A percentile compares a stretch with the other conserved stretches of the same genome.
Conservation (phyloP, 192 early-diverging fungal species). For the Coemansia sp. region DNA sequence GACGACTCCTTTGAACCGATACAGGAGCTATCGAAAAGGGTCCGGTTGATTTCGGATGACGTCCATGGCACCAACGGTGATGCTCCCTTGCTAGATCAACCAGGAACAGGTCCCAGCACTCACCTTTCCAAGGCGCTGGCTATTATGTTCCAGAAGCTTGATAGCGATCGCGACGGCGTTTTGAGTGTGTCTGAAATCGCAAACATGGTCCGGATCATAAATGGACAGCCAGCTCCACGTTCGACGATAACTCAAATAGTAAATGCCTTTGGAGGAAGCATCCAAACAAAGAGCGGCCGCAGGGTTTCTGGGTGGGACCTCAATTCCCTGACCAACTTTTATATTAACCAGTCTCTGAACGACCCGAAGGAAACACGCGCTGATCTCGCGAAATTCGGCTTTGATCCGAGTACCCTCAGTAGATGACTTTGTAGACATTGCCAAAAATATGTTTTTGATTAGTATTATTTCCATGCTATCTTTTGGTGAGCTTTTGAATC, state of each 20-base stretch:
- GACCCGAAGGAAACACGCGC: slow-evolving; percentile 52
- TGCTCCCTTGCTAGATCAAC: slow-evolving; percentile 35
- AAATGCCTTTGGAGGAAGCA: slow-evolving; percentile 39
- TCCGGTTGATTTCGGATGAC: slow-evolving; percentile 27
- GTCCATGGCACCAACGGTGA: slow-evolving; percentile 32
- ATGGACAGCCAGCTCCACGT: slow-evolving; percentile 32
- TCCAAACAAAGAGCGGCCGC: slow-evolving; percentile 24
- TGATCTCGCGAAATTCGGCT: slow-evolving; percentile 51
- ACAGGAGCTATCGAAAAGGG: slow-evolving; percentile 38
- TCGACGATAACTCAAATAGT: slow-evolving; percentile 41
- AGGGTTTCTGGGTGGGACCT: slow-evolving; percentile 36
- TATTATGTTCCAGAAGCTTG: slow-evolving; percentile 45
- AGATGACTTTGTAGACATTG: not conserved
- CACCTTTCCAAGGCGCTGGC: slow-evolving; percentile 43
- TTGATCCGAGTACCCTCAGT: slow-evolving; percentile 41
- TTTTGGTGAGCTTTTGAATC: slow-evolving; percentile 29
- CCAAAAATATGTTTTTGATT: not conserved
- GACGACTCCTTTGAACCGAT: slow-evolving; percentile 36
- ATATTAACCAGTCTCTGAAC: slow-evolving; percentile 45
- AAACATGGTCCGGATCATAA: slow-evolving; percentile 36
- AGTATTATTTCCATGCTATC: not conserved
- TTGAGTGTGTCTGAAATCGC: slow-evolving; percentile 38
- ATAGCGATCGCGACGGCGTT: slow-evolving; percentile 53
- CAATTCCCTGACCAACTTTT: slow-evolving; percentile 41
- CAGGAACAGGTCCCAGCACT: slow-evolving; percentile 37